Evolutionary conservation across 306 rosid species (phyloP), one percentile per base, ranked within the genome.

Genomic region (Gleditsia sinensis): DNA sequence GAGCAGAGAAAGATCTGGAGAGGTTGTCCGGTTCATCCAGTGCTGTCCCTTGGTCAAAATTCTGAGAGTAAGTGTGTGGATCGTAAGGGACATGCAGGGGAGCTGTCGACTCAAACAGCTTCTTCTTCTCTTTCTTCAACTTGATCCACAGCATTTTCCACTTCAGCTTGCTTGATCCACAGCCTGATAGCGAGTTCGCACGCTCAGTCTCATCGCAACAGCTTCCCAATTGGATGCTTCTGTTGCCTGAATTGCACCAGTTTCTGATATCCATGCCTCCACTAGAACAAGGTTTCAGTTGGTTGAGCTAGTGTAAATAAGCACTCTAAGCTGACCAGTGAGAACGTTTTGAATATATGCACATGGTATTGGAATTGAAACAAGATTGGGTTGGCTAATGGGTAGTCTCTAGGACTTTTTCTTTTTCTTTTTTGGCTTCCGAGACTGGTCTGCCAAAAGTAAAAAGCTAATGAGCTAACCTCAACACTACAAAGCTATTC

Each of bases 51-150:
- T 70, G 74, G 69, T 90, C 92, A 67, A 90, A 90, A 72, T 86
- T 88, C 82, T 83, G 82, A 7, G 83, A 76, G 75, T 90, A 88
- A 17, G 87, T 75, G 78, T 60, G 63, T 7, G 91, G 69, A 76
- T 88, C 82, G 14, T 79, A 86, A 25, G 86, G 69, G 20, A 56
- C 53, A 28, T 72, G 74, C 10, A 56, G 19, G 10, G 76, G 33
- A 61, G 74, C 34, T 0, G 83, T 16, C 13, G 76, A 48, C n/a
- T 72, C 75, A 25, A 76, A 73, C n/a, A 75, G 49, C 81, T 62
- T 85, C 80, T 59, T 83, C 83, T 80, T 80, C 62, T 82, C 81
- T 67, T 71, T 86, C 82, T 78, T 84, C 14, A 79, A 21, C 71
- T 57, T 79, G 75, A 72, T 73, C 79, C 79, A 79, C 75, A 79